These are phyloP conservation scores for Papilionanthe hybrid DNA, from an alignment of 116 monocot genomes.

Conservation along the genomic window DNA sequence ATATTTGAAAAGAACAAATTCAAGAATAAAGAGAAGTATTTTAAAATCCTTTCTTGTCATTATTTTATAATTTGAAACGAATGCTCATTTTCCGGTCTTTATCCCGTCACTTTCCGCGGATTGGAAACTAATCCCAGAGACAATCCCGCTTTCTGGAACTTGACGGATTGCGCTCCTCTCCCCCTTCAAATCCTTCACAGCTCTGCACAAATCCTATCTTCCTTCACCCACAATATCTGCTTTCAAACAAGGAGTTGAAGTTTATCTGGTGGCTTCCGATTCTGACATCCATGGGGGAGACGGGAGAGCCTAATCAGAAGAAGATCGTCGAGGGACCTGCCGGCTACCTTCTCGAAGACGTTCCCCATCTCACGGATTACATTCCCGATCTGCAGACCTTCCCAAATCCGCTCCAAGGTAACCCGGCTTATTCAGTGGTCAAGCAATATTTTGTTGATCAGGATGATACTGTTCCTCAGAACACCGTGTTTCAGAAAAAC, in stretches of 20 bases:
- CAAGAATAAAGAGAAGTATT: too few species aligned
- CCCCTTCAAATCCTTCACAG: too few species aligned
- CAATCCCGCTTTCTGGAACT: too few species aligned
- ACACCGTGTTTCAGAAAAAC: constrained; percentile 38
- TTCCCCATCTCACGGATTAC: constrained; percentile 68
- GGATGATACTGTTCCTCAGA: constrained; percentile 48
- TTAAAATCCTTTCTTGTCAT: too few species aligned
- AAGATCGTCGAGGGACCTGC: constrained; percentile 46
- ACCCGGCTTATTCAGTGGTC: constrained; percentile 4
- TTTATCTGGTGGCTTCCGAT: not conserved
- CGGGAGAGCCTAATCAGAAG: constrained; percentile 20
- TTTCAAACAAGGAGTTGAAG: not conserved
- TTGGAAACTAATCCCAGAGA: too few species aligned
- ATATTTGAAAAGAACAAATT: too few species aligned
- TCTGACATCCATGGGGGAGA: not conserved
- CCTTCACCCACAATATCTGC: not conserved
- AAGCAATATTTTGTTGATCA: constrained; percentile 45
- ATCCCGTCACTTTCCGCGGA: too few species aligned
- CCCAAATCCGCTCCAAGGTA: constrained; percentile 4
- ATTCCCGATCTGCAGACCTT: constrained; percentile 33
- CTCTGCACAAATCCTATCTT: too few species aligned
- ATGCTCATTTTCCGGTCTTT: too few species aligned
- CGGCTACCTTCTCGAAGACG: constrained; percentile 75
- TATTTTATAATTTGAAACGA: too few species aligned
- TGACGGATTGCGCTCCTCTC: too few species aligned